These are phyloP conservation scores for Ganoderma leucocontextum DNA, from an alignment of 1,284 basidiomycete genomes.

Conservation along the genomic window DNA sequence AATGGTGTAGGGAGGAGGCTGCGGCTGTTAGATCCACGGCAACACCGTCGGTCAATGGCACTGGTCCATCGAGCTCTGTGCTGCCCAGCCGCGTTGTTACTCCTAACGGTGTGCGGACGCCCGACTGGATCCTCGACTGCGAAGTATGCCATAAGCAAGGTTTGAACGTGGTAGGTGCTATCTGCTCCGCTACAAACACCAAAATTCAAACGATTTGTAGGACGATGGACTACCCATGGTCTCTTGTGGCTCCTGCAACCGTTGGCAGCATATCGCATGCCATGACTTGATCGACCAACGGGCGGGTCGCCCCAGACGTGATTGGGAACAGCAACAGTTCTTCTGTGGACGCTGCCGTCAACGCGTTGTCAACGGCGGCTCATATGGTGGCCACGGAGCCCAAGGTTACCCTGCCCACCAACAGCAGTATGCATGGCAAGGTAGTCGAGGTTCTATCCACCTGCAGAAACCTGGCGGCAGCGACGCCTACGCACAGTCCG, in stretches of 20 bases:
- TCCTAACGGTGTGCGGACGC: constrained; percentile 54
- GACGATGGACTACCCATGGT: constrained; percentile 81
- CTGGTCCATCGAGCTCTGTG: constrained; percentile 33
- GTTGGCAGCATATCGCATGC: constrained; percentile 87
- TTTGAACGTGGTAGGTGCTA: constrained; percentile 66
- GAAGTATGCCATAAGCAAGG: constrained; percentile 80
- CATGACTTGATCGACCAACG: constrained; percentile 71
- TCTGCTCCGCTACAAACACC: neutral
- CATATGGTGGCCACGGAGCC: constrained; percentile 19
- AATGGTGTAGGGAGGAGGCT: constrained; percentile 21
- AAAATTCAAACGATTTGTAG: constrained; percentile 45
- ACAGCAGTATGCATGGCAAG: constrained; percentile 29
- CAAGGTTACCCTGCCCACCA: constrained; percentile 23
- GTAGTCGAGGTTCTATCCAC: constrained; percentile 20
- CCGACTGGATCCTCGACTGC: constrained; percentile 84
- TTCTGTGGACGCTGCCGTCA: constrained; percentile 58
- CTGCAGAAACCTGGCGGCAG: constrained; percentile 26
- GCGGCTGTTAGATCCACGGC: constrained; percentile 32
- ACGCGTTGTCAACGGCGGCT: constrained; percentile 19
- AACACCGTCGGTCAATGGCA: constrained; percentile 34
- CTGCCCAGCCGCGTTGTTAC: constrained; percentile 43
- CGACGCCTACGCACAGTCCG: constrained; percentile 30
- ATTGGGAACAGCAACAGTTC: constrained; percentile 78
- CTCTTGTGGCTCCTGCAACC: constrained; percentile 80
- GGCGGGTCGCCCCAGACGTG: constrained; percentile 65